These are phyloP conservation scores for Solanum arcanum DNA, from an alignment of 257 asterid genomes.

Conservation along the genomic window DNA sequence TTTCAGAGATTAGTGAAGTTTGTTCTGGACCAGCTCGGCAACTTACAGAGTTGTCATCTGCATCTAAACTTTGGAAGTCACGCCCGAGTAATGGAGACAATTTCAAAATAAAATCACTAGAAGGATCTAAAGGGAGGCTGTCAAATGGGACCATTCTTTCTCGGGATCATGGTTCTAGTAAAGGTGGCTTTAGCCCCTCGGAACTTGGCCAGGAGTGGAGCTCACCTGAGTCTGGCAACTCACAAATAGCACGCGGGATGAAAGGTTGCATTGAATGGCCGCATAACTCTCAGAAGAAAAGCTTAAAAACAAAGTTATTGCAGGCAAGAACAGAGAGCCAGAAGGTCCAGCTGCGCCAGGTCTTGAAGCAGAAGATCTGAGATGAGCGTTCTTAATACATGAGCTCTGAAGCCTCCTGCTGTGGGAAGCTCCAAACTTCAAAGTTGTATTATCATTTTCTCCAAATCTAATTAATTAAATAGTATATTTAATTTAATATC, in stretches of 20 bases:
- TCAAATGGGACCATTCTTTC: conserved; percentile 38
- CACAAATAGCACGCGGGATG: conserved; percentile 48
- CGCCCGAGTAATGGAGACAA: conserved; percentile 16
- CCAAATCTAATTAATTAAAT: too few relatives aligned
- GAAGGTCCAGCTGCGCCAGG: conserved; percentile 86
- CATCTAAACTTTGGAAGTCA: conserved; percentile 38
- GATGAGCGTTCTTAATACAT: background rate
- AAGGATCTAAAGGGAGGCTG: conserved; percentile 15
- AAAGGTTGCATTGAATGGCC: conserved; percentile 97
- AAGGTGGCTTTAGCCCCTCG: conserved; percentile 36
- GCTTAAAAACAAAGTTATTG: conserved; percentile 60
- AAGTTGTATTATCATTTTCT: too few relatives aligned
- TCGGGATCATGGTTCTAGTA: conserved; percentile 31
- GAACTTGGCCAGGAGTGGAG: conserved; percentile 57
- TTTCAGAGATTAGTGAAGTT: conserved; percentile 34
- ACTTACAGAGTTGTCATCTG: conserved; percentile 31
- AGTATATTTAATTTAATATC: too few relatives aligned
- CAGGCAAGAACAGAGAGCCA: conserved; percentile 83
- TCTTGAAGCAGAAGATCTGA: conserved; percentile 72
- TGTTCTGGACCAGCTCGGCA: conserved; percentile 20
- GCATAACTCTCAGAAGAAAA: conserved; percentile 43
- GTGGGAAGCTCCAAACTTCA: too few relatives aligned
- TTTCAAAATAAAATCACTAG: background rate
- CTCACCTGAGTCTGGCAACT: conserved; percentile 57
- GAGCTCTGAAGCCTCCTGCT: background rate